Conservation (phyloP, 2,329 filamentous ascomycete species). For the Ascochyta rabiei region DNA sequence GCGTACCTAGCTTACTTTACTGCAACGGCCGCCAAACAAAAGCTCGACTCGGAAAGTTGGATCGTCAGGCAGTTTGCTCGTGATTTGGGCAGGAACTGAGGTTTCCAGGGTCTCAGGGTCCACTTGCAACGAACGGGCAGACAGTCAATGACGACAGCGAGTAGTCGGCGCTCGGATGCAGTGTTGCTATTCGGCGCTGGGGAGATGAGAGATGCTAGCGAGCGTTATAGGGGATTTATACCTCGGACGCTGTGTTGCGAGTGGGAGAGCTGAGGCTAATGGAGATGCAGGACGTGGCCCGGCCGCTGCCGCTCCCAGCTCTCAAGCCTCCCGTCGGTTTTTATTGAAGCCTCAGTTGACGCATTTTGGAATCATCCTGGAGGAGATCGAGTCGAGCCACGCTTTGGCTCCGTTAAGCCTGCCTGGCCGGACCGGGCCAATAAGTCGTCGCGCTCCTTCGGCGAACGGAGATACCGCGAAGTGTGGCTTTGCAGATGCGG, state of each 20-base stretch:
- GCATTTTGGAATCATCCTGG: conserved; percentile 41
- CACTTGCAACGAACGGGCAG: conserved; percentile 6
- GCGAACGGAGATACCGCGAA: conserved; percentile 17
- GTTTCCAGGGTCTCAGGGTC: conserved; percentile 21
- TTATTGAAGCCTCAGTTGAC: conserved; percentile 38
- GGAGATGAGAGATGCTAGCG: conserved; percentile 20
- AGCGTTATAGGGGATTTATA: conserved; percentile 38
- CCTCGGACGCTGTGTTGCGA: conserved; percentile 7
- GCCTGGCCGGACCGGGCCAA: conserved; percentile 34
- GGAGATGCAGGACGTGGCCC: conserved; percentile 32
- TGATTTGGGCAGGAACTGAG: conserved; percentile 1
- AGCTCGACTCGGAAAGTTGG: conserved; percentile 3
- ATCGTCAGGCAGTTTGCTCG: conserved; percentile 6
- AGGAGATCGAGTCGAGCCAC: conserved; percentile 41
- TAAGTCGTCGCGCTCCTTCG: conserved; percentile 15
- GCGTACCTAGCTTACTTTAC: conserved; percentile 30
- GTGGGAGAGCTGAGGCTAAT: conserved; percentile 10
- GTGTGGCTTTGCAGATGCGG: conserved; percentile 22
- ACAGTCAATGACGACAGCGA: conserved; percentile 20
- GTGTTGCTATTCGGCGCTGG: conserved; percentile 23
- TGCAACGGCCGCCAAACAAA: conserved; percentile 16
- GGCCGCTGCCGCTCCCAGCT: conserved; percentile 39
- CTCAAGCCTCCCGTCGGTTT: conserved; percentile 25
- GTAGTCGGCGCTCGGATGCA: conserved; percentile 5
- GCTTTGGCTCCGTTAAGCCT: conserved; percentile 29